Conservation (phyloP, 805 yeast genomes). For the Kodamaea hsintzibuensis region DNA sequence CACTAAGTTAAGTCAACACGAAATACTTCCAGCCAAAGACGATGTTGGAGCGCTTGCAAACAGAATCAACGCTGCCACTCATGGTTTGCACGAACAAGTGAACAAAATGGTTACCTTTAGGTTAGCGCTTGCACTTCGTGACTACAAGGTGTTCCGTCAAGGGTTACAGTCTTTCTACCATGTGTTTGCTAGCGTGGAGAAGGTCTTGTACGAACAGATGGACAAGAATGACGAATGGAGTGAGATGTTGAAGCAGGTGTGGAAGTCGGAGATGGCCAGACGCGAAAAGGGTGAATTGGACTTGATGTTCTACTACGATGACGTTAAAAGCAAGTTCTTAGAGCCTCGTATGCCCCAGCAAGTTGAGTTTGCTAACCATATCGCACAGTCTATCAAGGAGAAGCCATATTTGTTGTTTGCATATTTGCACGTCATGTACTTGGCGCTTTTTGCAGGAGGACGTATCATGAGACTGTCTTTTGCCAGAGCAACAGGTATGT, state of each 20-base stretch:
- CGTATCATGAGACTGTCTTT: constrained; percentile 67
- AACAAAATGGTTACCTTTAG: constrained; percentile 68
- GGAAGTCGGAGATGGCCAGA: constrained; percentile 72
- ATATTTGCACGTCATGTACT: constrained; percentile 80
- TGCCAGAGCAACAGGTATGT: constrained; percentile 65
- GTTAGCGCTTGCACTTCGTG: constrained; percentile 74
- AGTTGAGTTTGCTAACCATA: constrained; percentile 62
- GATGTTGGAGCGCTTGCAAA: constrained; percentile 84
- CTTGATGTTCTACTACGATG: constrained; percentile 64
- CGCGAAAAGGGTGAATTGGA: constrained; percentile 57
- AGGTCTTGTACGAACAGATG: constrained; percentile 47
- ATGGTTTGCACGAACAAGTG: constrained; percentile 64
- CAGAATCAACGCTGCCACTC: constrained; percentile 72
- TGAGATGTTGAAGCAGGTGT: constrained; percentile 55
- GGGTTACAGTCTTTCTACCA: constrained; percentile 76
- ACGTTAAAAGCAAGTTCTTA: constrained; percentile 53
- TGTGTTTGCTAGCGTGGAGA: constrained; percentile 65
- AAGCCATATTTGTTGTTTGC: constrained; percentile 76
- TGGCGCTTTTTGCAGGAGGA: constrained; percentile 88
- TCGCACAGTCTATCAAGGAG: constrained; percentile 49
- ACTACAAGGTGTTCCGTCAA: constrained; percentile 75
- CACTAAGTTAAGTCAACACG: constrained; percentile 40
- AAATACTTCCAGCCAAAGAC: constrained; percentile 72
- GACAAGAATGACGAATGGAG: constrained; percentile 37
- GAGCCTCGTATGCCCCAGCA: constrained; percentile 62